Base-by-base conservation (phyloP, 345 rosid species). In the Rhizophora mangle region DNA sequence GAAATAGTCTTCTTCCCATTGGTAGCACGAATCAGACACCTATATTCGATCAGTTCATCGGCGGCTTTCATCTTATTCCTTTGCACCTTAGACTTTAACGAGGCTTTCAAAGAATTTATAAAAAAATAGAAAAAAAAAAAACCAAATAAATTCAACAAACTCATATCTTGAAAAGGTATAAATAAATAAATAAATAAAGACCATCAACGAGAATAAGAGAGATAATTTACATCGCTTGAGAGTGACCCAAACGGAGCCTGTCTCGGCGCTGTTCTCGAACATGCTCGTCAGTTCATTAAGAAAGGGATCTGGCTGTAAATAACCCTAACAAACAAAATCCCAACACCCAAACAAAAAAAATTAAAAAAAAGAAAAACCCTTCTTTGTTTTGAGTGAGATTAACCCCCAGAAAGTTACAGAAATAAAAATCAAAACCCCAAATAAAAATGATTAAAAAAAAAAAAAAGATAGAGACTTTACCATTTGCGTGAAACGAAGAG, bases 11-110 rank as follows among this genome's bases (percentile, higher is more conserved):
- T 85, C 69, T 89, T 91, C 32, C 88, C 92, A 79, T 89, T 84
- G 61, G 97, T 89, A 15, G 98, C 98, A 24, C 98, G 96, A 39
- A 94, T 79, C 47, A 94, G 92, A 82, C 98, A 94, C 71, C 88
- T 79, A 37, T 86, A 89, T 67, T 94, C 98, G 29, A 86, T 69
- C 57, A 89, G 62, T 63, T 90, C 80, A 27, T 86, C 91, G 27
- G 75, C 74, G 53, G 87, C 78, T 46, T 32, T 75, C 84, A 91
- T 73, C 78, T 94, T 91, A 76, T 89, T 89, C 85, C 62, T 89
- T 64, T 89, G 89, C 53, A 78, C 76, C 82, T 89, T 94, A 62
- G 97, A 91, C 76, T 88, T 88, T 84, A 88, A 67, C 27, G 98
- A 88, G 1, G 97, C 96, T 93, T 71, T 19, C 39, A 21, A 68